Evolutionary conservation across 768 basidiomycete genomes (phyloP).

Genomic region (Phanerodontia chrysosporium): DNA sequence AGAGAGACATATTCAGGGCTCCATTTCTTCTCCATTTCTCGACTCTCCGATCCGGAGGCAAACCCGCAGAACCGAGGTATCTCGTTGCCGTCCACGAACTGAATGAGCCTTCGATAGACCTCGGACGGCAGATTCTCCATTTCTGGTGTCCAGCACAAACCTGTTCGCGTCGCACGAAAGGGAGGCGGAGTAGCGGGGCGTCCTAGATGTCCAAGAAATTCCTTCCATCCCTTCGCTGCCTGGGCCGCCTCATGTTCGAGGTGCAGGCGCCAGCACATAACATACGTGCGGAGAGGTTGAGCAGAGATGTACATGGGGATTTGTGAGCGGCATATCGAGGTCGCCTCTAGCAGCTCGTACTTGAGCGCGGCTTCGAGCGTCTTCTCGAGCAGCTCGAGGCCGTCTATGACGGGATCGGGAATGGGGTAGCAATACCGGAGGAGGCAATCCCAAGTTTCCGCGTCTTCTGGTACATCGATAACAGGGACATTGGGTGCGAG

Average conservation of each 20-base stretch:
- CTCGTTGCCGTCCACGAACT: background rate
- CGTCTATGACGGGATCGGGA: slow-evolving; percentile 6
- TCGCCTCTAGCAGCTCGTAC: slow-evolving; percentile 22
- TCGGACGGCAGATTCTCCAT: slow-evolving; percentile 12
- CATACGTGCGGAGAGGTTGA: slow-evolving; percentile 13
- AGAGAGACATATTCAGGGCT: background rate
- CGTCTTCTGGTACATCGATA: slow-evolving; percentile 15
- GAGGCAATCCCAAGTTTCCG: slow-evolving; percentile 17
- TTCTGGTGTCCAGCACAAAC: slow-evolving; percentile 7
- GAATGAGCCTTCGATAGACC: slow-evolving; percentile 12
- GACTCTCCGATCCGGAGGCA: background rate
- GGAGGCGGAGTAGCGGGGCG: background rate
- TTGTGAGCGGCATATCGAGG: background rate
- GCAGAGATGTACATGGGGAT: background rate
- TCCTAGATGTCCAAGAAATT: background rate
- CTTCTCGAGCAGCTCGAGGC: slow-evolving; percentile 11
- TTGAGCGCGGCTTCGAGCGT: slow-evolving; percentile 22
- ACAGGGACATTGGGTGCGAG: background rate
- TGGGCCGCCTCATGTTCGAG: slow-evolving; percentile 13
- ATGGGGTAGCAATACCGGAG: slow-evolving; percentile 22
- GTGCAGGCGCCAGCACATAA: slow-evolving; percentile 12
- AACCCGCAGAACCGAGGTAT: background rate
- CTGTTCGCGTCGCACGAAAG: background rate
- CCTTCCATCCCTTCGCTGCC: slow-evolving; percentile 7
- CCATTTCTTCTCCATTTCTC: background rate